Evolutionary conservation across 768 basidiomycete species (phyloP).

Genomic region (Podaxis sp.): DNA sequence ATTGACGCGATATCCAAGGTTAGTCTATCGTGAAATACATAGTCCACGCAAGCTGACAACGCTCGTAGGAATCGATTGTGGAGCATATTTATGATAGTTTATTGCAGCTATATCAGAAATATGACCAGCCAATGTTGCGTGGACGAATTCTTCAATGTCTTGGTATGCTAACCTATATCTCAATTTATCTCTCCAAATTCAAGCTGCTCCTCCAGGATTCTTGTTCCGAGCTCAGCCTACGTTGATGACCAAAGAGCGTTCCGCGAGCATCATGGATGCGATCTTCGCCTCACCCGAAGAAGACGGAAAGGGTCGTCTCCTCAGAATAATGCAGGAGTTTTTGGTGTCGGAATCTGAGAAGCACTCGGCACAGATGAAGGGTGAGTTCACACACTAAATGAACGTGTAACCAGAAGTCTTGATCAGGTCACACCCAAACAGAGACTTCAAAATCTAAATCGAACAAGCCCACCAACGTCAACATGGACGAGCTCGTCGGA

Average conservation of each 20-base stretch:
- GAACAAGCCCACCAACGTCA: constrained; percentile 51
- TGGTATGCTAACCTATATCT: constrained; percentile 45
- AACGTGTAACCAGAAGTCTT: constrained; percentile 4
- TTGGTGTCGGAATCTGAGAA: constrained; percentile 81
- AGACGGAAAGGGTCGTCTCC: constrained; percentile 68
- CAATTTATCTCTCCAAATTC: not conserved
- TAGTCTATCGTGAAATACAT: constrained; percentile 6
- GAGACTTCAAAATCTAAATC: constrained; percentile 43
- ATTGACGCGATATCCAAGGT: constrained; percentile 61
- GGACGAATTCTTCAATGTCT: constrained; percentile 83
- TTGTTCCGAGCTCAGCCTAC: constrained; percentile 91
- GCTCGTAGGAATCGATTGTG: constrained; percentile 66
- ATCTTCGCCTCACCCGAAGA: constrained; percentile 78
- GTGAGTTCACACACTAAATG: constrained; percentile 28
- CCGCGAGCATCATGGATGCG: constrained; percentile 84
- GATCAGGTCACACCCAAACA: constrained; percentile 18
- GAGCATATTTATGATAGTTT: constrained; percentile 80
- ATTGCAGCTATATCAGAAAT: constrained; percentile 70
- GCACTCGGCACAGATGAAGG: constrained; percentile 70
- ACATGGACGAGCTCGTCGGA: constrained; percentile 94
- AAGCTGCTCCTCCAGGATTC: constrained; percentile 56
- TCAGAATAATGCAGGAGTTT: constrained; percentile 93
- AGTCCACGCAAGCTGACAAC: not conserved
- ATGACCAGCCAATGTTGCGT: constrained; percentile 55
- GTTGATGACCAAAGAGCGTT: constrained; percentile 80